phyloP scores from a whole-genome alignment of 2,329 filamentous ascomycete genomes.

The Colletotrichum higginsianum region DNA sequence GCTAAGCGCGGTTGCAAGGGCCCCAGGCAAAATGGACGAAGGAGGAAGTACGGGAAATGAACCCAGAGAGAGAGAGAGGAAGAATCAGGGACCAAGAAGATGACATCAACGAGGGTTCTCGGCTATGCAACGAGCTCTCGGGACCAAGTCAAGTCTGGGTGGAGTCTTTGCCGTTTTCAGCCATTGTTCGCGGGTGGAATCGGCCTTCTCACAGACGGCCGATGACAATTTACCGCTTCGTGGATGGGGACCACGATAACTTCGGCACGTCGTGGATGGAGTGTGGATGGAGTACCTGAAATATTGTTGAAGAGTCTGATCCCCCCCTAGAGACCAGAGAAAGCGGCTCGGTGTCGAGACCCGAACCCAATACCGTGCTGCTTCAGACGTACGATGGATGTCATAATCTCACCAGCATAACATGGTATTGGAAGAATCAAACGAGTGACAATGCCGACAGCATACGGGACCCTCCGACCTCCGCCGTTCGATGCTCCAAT shows the following conservation, averaged over 20 bases:
- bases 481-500: not conserved
- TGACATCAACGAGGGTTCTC: constrained; percentile 43
- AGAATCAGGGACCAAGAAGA: constrained; percentile 25
- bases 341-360: not conserved
- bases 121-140: constrained; percentile 39
- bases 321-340: not conserved
- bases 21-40: not conserved
- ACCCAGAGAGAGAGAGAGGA: not conserved
- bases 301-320: not conserved
- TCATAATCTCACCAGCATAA: constrained; percentile 16
- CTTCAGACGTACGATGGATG: not conserved
- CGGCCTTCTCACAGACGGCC: constrained; percentile 20
- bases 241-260: constrained; percentile 17
- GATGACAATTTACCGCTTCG: constrained; percentile 18
- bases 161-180: constrained; percentile 1
- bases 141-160: constrained; percentile 24
- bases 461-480: constrained; percentile 23
- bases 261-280: not conserved
- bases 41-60: constrained; percentile 9
- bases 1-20: constrained; percentile 21
- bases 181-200: constrained; percentile 39
- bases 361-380: constrained; percentile 8
- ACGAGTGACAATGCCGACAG: not conserved
- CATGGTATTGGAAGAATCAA: not conserved
- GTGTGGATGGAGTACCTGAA: not conserved